phyloP scores from a whole-genome alignment of 2,329 filamentous ascomycete species.

The Bipolaris zeicola region DNA sequence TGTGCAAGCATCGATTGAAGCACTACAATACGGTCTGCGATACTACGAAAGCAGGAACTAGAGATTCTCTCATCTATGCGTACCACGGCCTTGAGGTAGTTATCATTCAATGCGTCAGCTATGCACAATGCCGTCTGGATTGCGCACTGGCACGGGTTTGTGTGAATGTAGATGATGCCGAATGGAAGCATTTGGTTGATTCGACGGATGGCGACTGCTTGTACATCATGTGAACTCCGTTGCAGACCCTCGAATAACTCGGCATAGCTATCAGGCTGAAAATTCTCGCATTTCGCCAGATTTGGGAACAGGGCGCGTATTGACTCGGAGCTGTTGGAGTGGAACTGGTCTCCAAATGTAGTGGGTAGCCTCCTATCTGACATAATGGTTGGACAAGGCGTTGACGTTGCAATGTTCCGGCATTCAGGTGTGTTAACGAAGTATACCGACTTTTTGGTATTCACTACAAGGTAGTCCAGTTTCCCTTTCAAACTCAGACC shows the following conservation, averaged over 20 bases:
- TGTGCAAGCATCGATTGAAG: background rate
- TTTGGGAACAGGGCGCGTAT: background rate
- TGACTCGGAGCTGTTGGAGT: background rate
- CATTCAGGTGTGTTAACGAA: background rate
- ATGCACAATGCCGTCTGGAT: background rate
- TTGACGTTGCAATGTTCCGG: background rate
- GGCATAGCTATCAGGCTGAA: background rate
- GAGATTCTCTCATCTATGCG: background rate
- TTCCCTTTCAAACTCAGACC: background rate
- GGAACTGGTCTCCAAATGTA: no score
- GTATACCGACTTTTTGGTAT: background rate
- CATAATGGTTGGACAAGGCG: background rate
- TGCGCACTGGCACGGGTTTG: background rate
- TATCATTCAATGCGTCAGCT: background rate
- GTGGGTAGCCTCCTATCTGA: background rate
- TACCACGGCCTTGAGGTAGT: background rate
- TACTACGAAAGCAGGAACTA: background rate
- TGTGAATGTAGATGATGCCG: background rate
- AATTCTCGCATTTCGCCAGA: background rate
- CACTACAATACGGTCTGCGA: background rate
- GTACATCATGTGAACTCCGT: background rate
- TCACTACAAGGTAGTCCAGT: background rate
- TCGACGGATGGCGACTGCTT: background rate
- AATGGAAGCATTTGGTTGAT: background rate
- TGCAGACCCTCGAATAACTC: background rate